These are phyloP conservation scores for Golubevia pallescens DNA, from an alignment of 1,284 basidiomycete genomes.

Conservation along the genomic window DNA sequence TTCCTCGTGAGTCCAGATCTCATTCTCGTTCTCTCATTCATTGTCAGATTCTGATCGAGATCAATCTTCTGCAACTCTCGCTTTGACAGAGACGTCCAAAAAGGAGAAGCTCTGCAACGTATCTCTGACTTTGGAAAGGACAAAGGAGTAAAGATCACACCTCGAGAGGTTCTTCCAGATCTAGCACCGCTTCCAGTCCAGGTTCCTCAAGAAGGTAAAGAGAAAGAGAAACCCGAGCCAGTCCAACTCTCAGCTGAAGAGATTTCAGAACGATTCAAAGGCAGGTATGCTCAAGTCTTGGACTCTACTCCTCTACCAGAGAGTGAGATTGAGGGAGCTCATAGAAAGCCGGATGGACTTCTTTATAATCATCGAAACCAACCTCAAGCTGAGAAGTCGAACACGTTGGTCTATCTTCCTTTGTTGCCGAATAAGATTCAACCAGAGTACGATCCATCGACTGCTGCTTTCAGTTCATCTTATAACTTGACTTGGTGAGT, in stretches of 20 bases:
- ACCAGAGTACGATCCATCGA: constrained; percentile 23
- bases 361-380: constrained; percentile 11
- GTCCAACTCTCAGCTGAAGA: constrained; percentile 11
- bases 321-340: constrained; percentile 5
- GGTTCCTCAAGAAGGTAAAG: constrained; percentile 5
- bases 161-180: constrained; percentile 3
- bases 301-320: constrained; percentile 3
- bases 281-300: constrained; percentile 18
- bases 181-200: background rate
- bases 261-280: constrained; percentile 19
- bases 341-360: constrained; percentile 5
- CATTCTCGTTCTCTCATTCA: background rate
- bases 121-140: constrained; percentile 8
- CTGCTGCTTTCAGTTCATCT: constrained; percentile 18
- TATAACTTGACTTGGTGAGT: constrained; percentile 24
- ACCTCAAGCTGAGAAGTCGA: constrained; percentile 11
- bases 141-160: constrained; percentile 8
- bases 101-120: constrained; percentile 2
- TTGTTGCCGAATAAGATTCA: constrained; percentile 12
- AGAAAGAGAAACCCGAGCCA: constrained; percentile 9
- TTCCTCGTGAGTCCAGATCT: constrained; percentile 1
- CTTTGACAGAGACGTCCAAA: constrained; percentile 11
- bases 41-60: background rate
- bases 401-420: constrained; percentile 12
- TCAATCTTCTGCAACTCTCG: background rate